Base-by-base conservation (phyloP, 805 yeast species). In the Debaryomyces castellii region DNA sequence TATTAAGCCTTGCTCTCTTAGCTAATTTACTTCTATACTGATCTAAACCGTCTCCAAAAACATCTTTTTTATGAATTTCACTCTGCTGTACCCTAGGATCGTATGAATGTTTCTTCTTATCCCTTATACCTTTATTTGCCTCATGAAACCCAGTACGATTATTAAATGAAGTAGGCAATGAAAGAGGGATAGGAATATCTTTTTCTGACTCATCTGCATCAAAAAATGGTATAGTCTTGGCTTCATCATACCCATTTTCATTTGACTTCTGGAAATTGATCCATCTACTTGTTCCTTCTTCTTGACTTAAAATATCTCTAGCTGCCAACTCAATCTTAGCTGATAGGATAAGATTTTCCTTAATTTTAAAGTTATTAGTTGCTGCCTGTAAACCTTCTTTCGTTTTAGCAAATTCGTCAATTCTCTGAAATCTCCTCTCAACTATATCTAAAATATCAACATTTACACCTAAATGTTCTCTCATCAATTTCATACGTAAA, bases 401-500 rank as follows among this genome's bases (percentile, higher is more conserved):
- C 0, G 79, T 63, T 14, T 53, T 55, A 1, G 83, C 80, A 56
- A 71, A 69, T 4, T 62, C 60, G 48, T 78, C 81, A 49, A 79
- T 71, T 40, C 70, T 67, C 14, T 64, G 59, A 44, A 87, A 85
- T 53, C 87, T 76, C 53, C 91, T 74, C 59, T 90, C 97, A 25
- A 89, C 86, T 37, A 86, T 66, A 46, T 91, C 97, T 21, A 90
- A 66, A 12, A 85, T 71, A 64, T 91, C 97, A 36, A 90, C 94
- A 63, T 90, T 95, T 44, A 96, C 85, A 21, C 99, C 99, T 21
- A 94, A 62, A 67, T 94, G 99, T 60, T 94, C 99, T 52, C 99
- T 79, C 99, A 94, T 94, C 41, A 95, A 74, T 50, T 97, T 77
- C 72, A 90, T 80, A 57, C 99, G 78, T 48, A 94, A 69, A 2